Conservation (phyloP, 129 eudicot genomes). For the Lonicera japonica region DNA sequence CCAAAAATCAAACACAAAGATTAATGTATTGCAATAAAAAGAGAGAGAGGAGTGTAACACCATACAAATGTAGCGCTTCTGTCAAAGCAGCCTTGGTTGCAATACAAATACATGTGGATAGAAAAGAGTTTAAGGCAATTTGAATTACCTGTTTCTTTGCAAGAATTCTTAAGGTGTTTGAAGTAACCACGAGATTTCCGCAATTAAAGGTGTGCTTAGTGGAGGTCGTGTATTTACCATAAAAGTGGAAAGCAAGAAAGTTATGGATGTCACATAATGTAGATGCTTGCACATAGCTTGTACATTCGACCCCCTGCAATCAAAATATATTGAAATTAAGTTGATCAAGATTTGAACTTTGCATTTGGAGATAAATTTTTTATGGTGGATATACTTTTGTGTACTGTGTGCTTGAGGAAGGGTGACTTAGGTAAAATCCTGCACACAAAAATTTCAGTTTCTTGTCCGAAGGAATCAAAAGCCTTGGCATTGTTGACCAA, state of each 20-base stretch:
- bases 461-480: conserved; percentile 53
- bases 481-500: conserved; percentile 44
- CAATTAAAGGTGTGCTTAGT: conserved; percentile 51
- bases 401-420: conserved; percentile 74
- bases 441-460: conserved; percentile 88
- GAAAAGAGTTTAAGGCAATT: background rate
- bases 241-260: conserved; percentile 68
- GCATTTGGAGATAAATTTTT: background rate
- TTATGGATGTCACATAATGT: conserved; percentile 83
- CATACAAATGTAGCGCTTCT: too few relatives aligned
- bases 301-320: conserved; percentile 78
- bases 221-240: conserved; percentile 71
- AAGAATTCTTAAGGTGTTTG: conserved; percentile 44
- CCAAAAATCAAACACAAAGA: background rate
- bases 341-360: background rate
- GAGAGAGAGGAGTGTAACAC: too few relatives aligned
- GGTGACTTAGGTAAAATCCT: conserved; percentile 75
- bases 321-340: background rate
- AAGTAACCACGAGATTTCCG: conserved; percentile 57
- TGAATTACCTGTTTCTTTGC: conserved; percentile 64
- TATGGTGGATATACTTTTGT: conserved; percentile 44
- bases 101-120: too few relatives aligned
- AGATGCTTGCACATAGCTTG: conserved; percentile 63
- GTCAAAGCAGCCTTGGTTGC: too few relatives aligned
- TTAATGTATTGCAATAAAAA: too few relatives aligned